Conservation (phyloP, 176 grass and related monocot genomes). For the Bonia amplexicaulis region DNA sequence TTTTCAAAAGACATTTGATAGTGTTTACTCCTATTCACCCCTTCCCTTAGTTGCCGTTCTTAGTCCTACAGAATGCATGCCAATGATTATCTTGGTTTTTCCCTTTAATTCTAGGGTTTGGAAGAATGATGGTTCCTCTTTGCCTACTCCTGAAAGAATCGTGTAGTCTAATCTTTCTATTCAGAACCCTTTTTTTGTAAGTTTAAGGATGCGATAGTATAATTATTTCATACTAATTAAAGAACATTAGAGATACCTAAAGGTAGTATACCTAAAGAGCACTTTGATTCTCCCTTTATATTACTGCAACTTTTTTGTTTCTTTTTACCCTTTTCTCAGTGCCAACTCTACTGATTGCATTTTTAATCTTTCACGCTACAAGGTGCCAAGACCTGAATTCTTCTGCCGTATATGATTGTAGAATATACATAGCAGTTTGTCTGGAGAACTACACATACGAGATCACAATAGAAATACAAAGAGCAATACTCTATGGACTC, state of each 20-base stretch:
- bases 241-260: not conserved
- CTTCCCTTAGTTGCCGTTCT: no score
- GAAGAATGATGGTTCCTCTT: slow-evolving; percentile 3
- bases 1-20: no score
- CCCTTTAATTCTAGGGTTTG: not conserved
- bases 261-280: slow-evolving; percentile 32
- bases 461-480: not conserved
- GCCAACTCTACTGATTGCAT: slow-evolving; percentile 1
- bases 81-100: not conserved
- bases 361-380: slow-evolving; percentile 24
- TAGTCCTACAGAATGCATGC: not conserved
- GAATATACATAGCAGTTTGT: not conserved
- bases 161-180: not conserved
- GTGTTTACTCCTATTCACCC: no score
- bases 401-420: not conserved
- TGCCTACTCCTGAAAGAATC: slow-evolving; percentile 15
- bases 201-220: slow-evolving; percentile 6
- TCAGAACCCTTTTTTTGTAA: not conserved
- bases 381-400: slow-evolving; percentile 6
- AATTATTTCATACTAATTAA: not conserved
- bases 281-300: not conserved
- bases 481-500: not conserved
- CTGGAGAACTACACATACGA: not conserved
- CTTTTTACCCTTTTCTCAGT: slow-evolving; percentile 6
- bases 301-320: not conserved